phyloP scores from a whole-genome alignment of 2,329 filamentous ascomycete genomes.

The Pyrenophora seminiperda region DNA sequence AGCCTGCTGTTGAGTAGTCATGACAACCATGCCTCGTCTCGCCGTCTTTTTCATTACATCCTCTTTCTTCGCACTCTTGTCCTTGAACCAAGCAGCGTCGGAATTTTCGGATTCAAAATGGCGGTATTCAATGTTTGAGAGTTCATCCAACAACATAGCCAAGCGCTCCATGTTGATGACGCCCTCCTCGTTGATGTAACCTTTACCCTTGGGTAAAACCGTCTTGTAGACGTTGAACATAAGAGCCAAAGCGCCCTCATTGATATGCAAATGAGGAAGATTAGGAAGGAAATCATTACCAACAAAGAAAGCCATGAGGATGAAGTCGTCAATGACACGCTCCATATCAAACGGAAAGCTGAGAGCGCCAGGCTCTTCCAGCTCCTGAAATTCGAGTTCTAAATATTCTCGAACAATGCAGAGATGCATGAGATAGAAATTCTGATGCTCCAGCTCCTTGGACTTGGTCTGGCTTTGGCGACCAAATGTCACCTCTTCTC shows the following conservation, averaged over 20 bases:
- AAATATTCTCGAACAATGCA: conserved; percentile 98
- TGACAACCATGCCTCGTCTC: conserved; percentile 67
- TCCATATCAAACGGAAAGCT: conserved; percentile 89
- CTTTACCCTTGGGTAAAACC: conserved; percentile 81
- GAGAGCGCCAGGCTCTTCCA: conserved; percentile 74
- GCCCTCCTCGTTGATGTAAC: conserved; percentile 95
- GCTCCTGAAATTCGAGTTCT: conserved; percentile 93
- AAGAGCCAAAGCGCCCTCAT: conserved; percentile 92
- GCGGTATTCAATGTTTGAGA: conserved; percentile 87
- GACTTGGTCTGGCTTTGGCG: conserved; percentile 84
- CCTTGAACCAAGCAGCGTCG: conserved; percentile 89
- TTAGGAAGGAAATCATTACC: conserved; percentile 99
- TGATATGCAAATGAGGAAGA: conserved; percentile 94
- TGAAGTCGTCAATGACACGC: conserved; percentile 97
- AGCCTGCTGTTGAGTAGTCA: conserved; percentile 80
- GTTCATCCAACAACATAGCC: conserved; percentile 75
- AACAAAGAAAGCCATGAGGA: conserved; percentile 99
- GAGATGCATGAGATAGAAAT: conserved; percentile 96
- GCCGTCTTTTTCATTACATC: conserved; percentile 67
- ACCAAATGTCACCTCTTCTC: conserved; percentile 98
- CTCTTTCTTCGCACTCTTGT: conserved; percentile 75
- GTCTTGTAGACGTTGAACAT: conserved; percentile 98
- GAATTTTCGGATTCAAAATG: conserved; percentile 90
- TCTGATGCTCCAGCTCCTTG: conserved; percentile 97
- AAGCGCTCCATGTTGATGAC: conserved; percentile 86